Evolutionary conservation across 2,329 filamentous ascomycete species (phyloP), one percentile per base, ranked within the genome.

Genomic region (Lasiodiplodia gonubiensis): DNA sequence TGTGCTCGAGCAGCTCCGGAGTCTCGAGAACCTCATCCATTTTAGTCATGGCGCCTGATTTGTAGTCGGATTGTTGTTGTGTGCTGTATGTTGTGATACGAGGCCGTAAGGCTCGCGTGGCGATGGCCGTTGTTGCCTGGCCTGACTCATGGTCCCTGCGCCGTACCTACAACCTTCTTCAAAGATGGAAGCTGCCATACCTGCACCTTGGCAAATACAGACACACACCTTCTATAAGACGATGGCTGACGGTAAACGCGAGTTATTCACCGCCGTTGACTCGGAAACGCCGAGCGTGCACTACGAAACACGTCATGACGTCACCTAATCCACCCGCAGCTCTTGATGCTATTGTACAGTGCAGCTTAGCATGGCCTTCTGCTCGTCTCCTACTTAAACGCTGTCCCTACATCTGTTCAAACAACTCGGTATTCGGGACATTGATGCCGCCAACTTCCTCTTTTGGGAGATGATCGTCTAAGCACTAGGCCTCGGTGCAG

Each of bases 1-100:
- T 51, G 18, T 51, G 53, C 54, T 67, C 64, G 2, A 67, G 64
- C 25, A 67, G 42, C 23, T 67, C 64, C 16, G 35, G 35, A 4
- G 54, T 67, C 21, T 23, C 8, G 25, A 66, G 37, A 12, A 57
- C 63, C 21, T 66, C 51, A n/a, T 57, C 57, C 18, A 42, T 27
- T 12, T 30, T 27, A 11, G 55, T 42, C 21, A 11, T 59, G 33
- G 35, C 21, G 52, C 18, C 30, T 8, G 30, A 6, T 33, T 33
- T n/a, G 39, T n/a, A 23, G n/a, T 8, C 8, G 11, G n/a, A 51
- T 11, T 4, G 23, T 7, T 14, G 14, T 21, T 35, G 25, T 11
- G 52, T 7, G 27, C 18, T 54, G 51, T 21, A 14, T 30, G 27
- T n/a, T 25, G 49, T 27, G 25, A 30, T 33, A 35, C 48, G 49